Evolutionary conservation across 768 basidiomycete genomes (phyloP), one percentile per base, ranked within the genome.

Genomic region (Clathrus columnatus): DNA sequence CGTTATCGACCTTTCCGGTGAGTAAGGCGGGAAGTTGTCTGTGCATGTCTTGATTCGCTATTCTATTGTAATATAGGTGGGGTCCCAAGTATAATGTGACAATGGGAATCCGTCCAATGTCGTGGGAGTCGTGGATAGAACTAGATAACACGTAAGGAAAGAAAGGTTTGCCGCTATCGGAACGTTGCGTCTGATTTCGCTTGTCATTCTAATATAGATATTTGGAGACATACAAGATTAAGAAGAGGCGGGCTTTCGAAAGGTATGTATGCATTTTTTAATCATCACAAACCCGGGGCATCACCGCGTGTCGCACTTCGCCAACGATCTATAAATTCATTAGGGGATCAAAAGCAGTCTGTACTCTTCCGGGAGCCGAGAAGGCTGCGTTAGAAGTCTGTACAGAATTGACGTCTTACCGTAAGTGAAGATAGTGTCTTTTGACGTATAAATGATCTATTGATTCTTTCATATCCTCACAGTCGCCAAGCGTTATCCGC

Each of bases 91-190:
- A 55, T 29, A 29, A 44, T 27, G 54, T 55, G 21, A 86, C 83
- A 27, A 86, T 85, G 82, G 83, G 80, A 58, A 78, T 84, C 61
- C 76, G 80, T 41, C 68, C 63, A 50, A 85, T 87, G 83, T 71
- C 70, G 7, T 88, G 82, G 81, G 73, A 76, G 30, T 79, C 83
- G 52, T 87, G 85, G 86, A 80, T 88, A 46, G 83, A 87, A 70
- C 46, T 55, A 11, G 54, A 55, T 42, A 55, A 55, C 46, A 55
- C 54, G 54, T 55, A 32, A 26, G 44, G 26, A 7, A 11, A 47
- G 30, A 47, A n/a, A 29, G 18, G n/a, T 17, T 24, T 41, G 20
- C 11, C 46, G 4, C 20, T 28, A 36, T 36, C 4, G 7, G 4
- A 28, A 3, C 20, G 2, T 4, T 10, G 10, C 46, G 18, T 14